Evolutionary conservation across 352 stramenopile species (phyloP).

Genomic region (Globisporangium paroecandrum): DNA sequence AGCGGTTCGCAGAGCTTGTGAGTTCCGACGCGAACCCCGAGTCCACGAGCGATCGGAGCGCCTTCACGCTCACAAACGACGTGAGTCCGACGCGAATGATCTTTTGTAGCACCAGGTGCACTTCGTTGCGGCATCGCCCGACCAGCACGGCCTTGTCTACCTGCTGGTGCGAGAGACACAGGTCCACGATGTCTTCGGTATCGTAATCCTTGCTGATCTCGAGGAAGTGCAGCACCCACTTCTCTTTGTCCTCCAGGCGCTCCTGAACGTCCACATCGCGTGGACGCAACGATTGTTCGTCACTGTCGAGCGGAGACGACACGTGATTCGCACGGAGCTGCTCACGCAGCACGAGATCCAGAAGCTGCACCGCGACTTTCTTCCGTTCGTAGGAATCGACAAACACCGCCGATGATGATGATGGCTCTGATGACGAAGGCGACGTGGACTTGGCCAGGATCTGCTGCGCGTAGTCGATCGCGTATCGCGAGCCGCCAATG

Average conservation of each 20-base stretch:
- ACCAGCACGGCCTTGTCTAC: constrained; percentile 70
- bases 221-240: constrained; percentile 60
- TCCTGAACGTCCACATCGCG: constrained; percentile 14
- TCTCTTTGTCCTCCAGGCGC: constrained; percentile 31
- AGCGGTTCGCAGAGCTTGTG: constrained; percentile 32
- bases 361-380: constrained; percentile 46
- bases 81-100: constrained; percentile 45
- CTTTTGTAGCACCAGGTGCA: constrained; percentile 48
- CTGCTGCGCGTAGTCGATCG: constrained; percentile 60
- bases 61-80: constrained; percentile 33
- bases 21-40: constrained; percentile 40
- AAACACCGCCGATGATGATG: constrained; percentile 12
- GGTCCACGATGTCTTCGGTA: constrained; percentile 55
- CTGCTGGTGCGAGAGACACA: constrained; percentile 64
- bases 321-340: constrained; percentile 35
- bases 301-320: neutral
- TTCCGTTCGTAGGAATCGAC: constrained; percentile 40
- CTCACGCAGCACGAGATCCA: constrained; percentile 60
- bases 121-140: constrained; percentile 38
- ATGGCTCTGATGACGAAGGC: constrained; percentile 15
- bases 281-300: constrained; percentile 17
- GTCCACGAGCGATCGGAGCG: constrained; percentile 38
- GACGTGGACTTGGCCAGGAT: constrained; percentile 24
- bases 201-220: constrained; percentile 55
- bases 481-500: constrained; percentile 45